These are phyloP conservation scores for Candida ascalaphidarum DNA, from an alignment of 805 yeast species.

Conservation along the genomic window DNA sequence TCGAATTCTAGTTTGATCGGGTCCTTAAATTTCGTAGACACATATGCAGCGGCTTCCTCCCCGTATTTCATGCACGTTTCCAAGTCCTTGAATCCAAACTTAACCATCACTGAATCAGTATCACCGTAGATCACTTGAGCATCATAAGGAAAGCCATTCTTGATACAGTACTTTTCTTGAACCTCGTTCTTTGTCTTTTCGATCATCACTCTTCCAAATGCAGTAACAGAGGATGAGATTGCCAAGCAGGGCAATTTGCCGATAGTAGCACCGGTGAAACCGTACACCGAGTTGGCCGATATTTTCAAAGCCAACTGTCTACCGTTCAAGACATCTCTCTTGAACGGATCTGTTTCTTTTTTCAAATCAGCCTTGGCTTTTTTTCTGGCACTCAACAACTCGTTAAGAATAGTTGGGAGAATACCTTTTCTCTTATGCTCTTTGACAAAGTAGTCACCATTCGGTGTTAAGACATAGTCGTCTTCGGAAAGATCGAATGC, in stretches of 20 bases:
- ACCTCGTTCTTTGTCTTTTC: constrained; percentile 84
- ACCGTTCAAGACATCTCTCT: constrained; percentile 89
- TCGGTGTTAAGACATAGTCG: constrained; percentile 85
- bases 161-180: constrained; percentile 67
- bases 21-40: constrained; percentile 65
- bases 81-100: constrained; percentile 78
- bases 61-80: constrained; percentile 86
- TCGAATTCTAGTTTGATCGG: constrained; percentile 96
- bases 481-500: constrained; percentile 53
- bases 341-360: constrained; percentile 91
- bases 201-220: constrained; percentile 96
- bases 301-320: constrained; percentile 93
- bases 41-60: constrained; percentile 86
- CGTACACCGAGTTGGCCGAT: constrained; percentile 97
- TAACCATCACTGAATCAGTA: constrained; percentile 98
- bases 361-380: constrained; percentile 85
- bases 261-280: constrained; percentile 97
- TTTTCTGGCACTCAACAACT: constrained; percentile 84
- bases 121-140: constrained; percentile 95
- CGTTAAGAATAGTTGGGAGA: constrained; percentile 84
- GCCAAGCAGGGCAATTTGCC: constrained; percentile 96
- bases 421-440: constrained; percentile 67
- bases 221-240: constrained; percentile 90
- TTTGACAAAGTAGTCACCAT: constrained; percentile 85
- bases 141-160: constrained; percentile 77